Conservation (phyloP, 2,329 filamentous ascomycete species). For the Didymella glomerata region DNA sequence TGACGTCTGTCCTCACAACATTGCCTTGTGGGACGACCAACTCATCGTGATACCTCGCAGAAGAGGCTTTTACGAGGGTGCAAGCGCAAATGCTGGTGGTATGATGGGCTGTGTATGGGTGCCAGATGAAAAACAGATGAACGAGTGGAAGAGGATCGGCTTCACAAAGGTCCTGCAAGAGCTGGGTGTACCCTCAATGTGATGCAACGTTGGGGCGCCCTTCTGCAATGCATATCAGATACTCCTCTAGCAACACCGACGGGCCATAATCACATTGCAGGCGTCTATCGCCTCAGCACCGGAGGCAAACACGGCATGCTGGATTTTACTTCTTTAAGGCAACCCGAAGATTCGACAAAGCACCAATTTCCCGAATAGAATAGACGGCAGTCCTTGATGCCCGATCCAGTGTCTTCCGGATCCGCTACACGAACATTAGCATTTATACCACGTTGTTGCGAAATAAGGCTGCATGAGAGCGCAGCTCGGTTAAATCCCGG, state of each 20-base stretch:
- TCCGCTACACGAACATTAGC: too few relatives aligned
- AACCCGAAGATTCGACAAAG: too few relatives aligned
- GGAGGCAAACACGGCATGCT: too few relatives aligned
- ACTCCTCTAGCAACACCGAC: neutral
- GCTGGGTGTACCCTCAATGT: constrained; percentile 41
- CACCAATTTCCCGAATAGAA: too few relatives aligned
- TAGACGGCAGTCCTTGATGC: too few relatives aligned
- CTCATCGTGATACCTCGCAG: constrained; percentile 60
- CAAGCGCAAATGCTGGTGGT: constrained; percentile 57
- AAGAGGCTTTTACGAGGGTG: constrained; percentile 44
- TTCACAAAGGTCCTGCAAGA: constrained; percentile 48
- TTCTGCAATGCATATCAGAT: neutral
- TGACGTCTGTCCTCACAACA: constrained; percentile 56
- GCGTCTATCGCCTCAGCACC: too few relatives aligned
- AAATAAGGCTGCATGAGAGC: too few relatives aligned
- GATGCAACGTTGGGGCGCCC: neutral
- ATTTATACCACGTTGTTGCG: too few relatives aligned
- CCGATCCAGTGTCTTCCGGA: too few relatives aligned
- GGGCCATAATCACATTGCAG: too few relatives aligned
- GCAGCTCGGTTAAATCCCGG: too few relatives aligned
- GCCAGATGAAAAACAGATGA: constrained; percentile 44
- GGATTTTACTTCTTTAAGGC: too few relatives aligned
- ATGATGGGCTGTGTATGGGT: constrained; percentile 60
- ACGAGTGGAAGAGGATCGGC: constrained; percentile 52
- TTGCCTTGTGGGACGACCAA: constrained; percentile 55